Base-by-base conservation (phyloP, 2,329 filamentous ascomycete species). In the Aureobasidium vineae region DNA sequence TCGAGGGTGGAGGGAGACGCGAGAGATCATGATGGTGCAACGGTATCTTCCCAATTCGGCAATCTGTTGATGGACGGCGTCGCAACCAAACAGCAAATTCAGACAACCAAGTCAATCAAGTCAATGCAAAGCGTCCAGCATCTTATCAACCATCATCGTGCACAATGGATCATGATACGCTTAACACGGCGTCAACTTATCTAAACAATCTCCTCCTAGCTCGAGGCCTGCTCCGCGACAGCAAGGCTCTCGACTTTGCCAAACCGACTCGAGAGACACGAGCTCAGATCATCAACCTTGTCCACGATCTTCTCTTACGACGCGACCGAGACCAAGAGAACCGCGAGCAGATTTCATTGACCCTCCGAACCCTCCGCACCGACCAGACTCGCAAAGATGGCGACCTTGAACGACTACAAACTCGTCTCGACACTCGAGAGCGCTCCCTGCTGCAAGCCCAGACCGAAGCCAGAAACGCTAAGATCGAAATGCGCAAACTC, bases 311-410 rank as follows among this genome's bases (percentile, higher is more conserved):
- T 71, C 91, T 99, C 67, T 77, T 97, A 68, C 86, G 93, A 71
- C 87, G 93, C 81, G 95, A 99, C 90, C 90, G 92, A 75, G 94
- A 97, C 78, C 90, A 92, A 69, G 90, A 95, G 70, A 90, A 96
- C 76, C 89, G 91, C 72, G 94, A 97, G 77, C 88, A 87, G 38
- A 83, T 97, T 23, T 91, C 91, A 3, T 85, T 86, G 16, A 91
- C 91, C 4, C 85, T 98, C 65, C 90, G 90, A 67, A 86, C 83
- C 28, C 79, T 97, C 15, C 90, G 91, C 68, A 85, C 87, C 70
- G 91, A 95, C 70, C 86, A 90, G 67, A 82, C 90, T 16, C 89
- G 90, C 63, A 89, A 92, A 72, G 85, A 88, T 8, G 83, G 85
- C 28, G 86, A 88, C 67, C 76, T 88, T 21, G 77, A 82, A 52